Base-by-base conservation (phyloP, 139 green algal genomes). In the Asterochloris sp. region DNA sequence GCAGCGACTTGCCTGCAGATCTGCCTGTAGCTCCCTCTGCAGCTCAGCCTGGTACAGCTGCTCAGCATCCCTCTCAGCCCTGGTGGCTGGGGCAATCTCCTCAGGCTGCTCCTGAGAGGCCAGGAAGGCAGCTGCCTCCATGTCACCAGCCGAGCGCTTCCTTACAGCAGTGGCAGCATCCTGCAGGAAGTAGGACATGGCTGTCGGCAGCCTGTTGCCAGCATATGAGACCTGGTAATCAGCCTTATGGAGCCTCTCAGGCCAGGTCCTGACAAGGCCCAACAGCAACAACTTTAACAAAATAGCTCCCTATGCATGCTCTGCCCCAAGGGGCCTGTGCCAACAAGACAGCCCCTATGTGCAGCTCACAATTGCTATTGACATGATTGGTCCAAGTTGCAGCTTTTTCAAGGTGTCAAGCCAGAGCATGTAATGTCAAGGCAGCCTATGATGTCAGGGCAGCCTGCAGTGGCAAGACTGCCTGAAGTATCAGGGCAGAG, bases 111-210 rank as follows among this genome's bases (percentile, higher is more conserved):
- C 83, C 23, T 83, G 87, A 16, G 61, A 85, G 10, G 85, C 86
- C 38, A 87, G 64, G 78, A 94, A 91, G 19, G 82, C 78, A 62
- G 76, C 86, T 24, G 88, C 86, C 1, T 78, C 66, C 0, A 68
- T 76, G 0, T 85, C 54, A 14, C 90, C 91, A 8, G 89, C 89
- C 14, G 89, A 88, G 13, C 89, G 83, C 27, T 81, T 69, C 15
- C 92, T 89, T 11, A 90, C 91, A 21, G 87, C 81, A 27, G 86
- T 84, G 8, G 94, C 93, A 17, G 91, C 91, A 26, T 94, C 94
- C 92, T 96, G 86, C 38, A 86, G 28, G 0, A 62, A 63, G 73
- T 1, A 62, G 8, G 13, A 23, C 13, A 61, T 19, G 38, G 38
- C 10, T 78, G 28, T 69, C 11, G 14, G 27, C 16, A 80, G 38